A percentile compares a stretch with the other conserved stretches of the same genome.
Evolutionary conservation across 495 filamentous ascomycete species (phyloP).

Genomic region (Podospora sp.): DNA sequence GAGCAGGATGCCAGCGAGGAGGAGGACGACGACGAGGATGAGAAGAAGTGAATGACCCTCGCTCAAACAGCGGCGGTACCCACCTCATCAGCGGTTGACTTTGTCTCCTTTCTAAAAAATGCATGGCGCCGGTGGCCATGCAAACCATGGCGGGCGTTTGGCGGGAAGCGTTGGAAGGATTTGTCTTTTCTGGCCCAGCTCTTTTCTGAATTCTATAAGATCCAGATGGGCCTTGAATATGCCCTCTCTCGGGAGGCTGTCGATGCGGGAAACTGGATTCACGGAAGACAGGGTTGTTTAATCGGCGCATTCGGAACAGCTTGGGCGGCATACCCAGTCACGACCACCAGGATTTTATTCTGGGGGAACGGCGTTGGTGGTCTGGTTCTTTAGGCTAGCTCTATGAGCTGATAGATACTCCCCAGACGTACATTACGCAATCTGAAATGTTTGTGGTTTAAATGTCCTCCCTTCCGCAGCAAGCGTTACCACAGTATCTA

Average conservation of each 20-base stretch:
- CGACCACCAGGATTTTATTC: neutral
- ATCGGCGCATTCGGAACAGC: neutral
- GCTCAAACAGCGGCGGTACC: neutral
- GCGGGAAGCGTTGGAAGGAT: neutral
- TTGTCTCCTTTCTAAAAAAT: conserved; percentile 5
- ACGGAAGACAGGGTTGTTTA: neutral
- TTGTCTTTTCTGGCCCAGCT: neutral
- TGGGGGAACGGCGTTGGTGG: neutral
- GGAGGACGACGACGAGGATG: conserved; percentile 44
- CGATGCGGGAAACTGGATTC: neutral
- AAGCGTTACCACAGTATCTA: no score
- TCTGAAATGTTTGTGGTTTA: neutral
- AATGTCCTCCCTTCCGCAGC: no score
- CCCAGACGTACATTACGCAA: neutral
- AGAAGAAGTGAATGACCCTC: conserved; percentile 13
- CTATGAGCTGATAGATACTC: neutral
- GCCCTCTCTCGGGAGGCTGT: neutral
- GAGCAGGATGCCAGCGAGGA: conserved; percentile 35
- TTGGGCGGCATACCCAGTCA: neutral
- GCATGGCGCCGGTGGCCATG: conserved; percentile 17
- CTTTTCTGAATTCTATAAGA: neutral
- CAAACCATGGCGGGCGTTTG: conserved; percentile 3
- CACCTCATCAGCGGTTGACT: neutral
- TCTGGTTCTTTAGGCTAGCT: neutral
- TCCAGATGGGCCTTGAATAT: neutral